Conservation (phyloP, 176 grass and related monocot genomes). For the Aegilops sharonensis region DNA sequence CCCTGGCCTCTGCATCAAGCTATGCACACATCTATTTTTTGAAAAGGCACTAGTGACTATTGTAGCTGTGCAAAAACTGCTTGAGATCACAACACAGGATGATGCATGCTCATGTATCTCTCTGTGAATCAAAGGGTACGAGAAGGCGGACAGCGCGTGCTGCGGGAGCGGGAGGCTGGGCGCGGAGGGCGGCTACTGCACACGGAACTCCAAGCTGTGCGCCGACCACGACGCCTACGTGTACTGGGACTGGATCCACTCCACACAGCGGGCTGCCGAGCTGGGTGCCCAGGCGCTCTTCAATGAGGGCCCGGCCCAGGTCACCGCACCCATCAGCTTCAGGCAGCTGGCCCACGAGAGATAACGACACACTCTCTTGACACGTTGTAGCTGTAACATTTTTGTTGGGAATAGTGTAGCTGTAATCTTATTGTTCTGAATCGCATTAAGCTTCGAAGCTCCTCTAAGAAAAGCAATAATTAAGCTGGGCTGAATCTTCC, state of each 20-base stretch:
- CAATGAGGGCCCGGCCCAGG: neutral
- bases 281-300: neutral
- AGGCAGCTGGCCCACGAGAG: neutral
- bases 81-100: neutral
- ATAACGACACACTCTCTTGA: too few species aligned
- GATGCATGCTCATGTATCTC: neutral
- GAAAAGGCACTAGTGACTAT: too few species aligned
- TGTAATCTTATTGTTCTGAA: too few species aligned
- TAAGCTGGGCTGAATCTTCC: too few species aligned
- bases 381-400: too few species aligned
- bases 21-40: too few species aligned
- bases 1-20: too few species aligned
- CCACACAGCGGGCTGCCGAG: conserved; percentile 9
- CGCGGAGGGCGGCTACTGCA: neutral
- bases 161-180: conserved; percentile 36
- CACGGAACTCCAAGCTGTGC: neutral
- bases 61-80: neutral
- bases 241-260: conserved; percentile 45
- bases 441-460: too few species aligned
- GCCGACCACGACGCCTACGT: neutral
- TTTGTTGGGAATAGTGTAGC: too few species aligned
- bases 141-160: conserved; percentile 24
- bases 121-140: neutral
- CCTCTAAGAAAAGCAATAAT: too few species aligned
- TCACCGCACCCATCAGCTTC: conserved; percentile 30